Evolutionary conservation across 192 early-diverging fungal genomes (phyloP), one percentile per base, ranked within the genome.

Genomic region (Podila horticola): DNA sequence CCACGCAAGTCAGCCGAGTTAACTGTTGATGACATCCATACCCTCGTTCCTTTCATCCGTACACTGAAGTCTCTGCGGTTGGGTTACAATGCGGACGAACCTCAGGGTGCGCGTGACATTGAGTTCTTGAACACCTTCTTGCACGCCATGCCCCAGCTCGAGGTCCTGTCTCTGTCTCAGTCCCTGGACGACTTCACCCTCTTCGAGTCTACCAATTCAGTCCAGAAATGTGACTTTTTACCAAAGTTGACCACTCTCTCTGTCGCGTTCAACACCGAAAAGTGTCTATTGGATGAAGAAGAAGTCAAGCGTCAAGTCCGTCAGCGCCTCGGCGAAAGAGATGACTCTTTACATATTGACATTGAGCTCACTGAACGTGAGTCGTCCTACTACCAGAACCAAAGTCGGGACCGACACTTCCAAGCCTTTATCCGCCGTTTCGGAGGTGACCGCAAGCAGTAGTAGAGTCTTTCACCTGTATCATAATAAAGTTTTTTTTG

Each of bases 361-460:
- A 33, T 70, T 11, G 74, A 76, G 13, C 52, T 76, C 2, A 68
- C 69, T 8, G 74, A 76, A 9, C 55, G 74, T 29, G 67, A 58
- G 45, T 76, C 74, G 19, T 66, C 52, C 38, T 76, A 66, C 33
- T 76, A 70, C 30, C 33, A 70, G 33, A 76, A 76, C 33, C 28
- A 61, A 41, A 70, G 67, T 15, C 45, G 74, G 3, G 68, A 76
- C 24, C 51, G 74, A 45, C 63, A 76, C 19, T 76, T 76, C 57
- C 68, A 76, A 10, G 74, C 74, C 17, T 75, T 69, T 31, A 15
- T 75, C 9, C 60, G 67, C 48, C 62, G 68, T 22, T 76, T 76
- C 41, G 67, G 67, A 24, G 74, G 74, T 17, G 74, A 76, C 10
- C 61, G 68, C 36, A 69, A 70, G 60, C 22, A 67, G 15, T 26